Evolutionary conservation across 2,329 filamentous ascomycete genomes (phyloP), one percentile per base, ranked within the genome.

Genomic region (Trichoderma sp.): DNA sequence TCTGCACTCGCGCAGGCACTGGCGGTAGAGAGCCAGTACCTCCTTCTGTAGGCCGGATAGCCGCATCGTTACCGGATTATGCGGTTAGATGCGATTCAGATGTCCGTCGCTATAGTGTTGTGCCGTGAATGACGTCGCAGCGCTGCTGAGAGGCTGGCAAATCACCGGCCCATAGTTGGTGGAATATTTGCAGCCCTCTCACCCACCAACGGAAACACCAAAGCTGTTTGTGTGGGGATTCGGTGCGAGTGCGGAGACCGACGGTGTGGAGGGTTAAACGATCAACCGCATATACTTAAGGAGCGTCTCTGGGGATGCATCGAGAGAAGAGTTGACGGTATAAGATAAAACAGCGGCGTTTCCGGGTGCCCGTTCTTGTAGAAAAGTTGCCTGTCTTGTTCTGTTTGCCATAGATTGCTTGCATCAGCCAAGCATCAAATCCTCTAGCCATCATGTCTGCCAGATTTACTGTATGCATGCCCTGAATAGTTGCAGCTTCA

Each of bases 11-110:
- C 94, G 88, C 29, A 99, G 82, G 74, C 94, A 98, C 76, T 89
- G 87, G 68, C 94, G 89, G 78, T 98, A 99, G 15, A 99, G 86
- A 37, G 89, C 84, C 61, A 98, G 79, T 4, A 97, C 94, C 75
- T 97, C 93, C 74, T 87, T 90, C 77, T 98, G 94, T n/a, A 98
- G 83, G 39, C 95, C 95, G 8, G 94, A 97, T 29, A 94, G 83
- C 73, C 88, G 73, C 73, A 75, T 77, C 25, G 32, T 19, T 27
- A 8, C 12, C 7, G 17, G 48, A 50, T 35, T 25, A 8, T 13
- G n/a, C n/a, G 13, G 52, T 45, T 35, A 22, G 35, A 53, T 32
- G 35, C 57, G 12, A 22, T 64, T 25, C 29, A 25, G 53, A 5
- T 42, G 50, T n/a, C n/a, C 25, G 27, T 54, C 52, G 34, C 37